Base-by-base conservation (phyloP, 2,329 filamentous ascomycete species). In the Fusarium miscanthi region DNA sequence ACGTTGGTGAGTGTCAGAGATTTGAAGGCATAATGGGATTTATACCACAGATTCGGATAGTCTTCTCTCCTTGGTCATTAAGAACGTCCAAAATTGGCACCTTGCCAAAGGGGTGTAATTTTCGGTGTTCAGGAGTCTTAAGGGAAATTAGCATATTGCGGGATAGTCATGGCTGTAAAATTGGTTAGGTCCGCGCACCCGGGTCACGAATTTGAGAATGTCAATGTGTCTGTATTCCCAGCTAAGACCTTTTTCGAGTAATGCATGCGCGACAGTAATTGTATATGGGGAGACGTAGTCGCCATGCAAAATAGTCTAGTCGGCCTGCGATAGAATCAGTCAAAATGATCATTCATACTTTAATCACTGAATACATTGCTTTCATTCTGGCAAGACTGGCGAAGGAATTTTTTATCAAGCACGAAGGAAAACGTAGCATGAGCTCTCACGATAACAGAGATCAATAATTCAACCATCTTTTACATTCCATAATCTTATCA, bases 1-100 rank as follows among this genome's bases (percentile, higher is more conserved):
- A 19, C 1, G 0, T 49, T 6, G 1, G 10, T 23, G 4, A 4
- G 14, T 30, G 7, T 0, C n/a, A n/a, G n/a, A n/a, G n/a, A n/a
- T n/a, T n/a, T n/a, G n/a, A n/a, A n/a, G n/a, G n/a, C n/a, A n/a
- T n/a, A n/a, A n/a, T 41, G 9, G 7, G 9, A 9, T 23, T 12
- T 14, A 4, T 42, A 45, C 43, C 43, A 5, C 43, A 23, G 8
- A 33, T 23, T 19, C 30, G 16, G 3, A 23, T 11, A 0, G 10
- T 0, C 5, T 0, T 19, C 3, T 49, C 30, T 4, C 4, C 30
- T 19, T 2, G 30, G 10, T 14, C 30, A 5, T 33, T 6, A 0
- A 19, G 30, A 0, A 49, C 16, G 0, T 49, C 30, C 4, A 49
- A 2, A 1, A 49, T 23, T 3, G 30, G 46, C 0, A 49, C 46